phyloP scores from a whole-genome alignment of 257 asterid species.

The Plantago elongata region DNA sequence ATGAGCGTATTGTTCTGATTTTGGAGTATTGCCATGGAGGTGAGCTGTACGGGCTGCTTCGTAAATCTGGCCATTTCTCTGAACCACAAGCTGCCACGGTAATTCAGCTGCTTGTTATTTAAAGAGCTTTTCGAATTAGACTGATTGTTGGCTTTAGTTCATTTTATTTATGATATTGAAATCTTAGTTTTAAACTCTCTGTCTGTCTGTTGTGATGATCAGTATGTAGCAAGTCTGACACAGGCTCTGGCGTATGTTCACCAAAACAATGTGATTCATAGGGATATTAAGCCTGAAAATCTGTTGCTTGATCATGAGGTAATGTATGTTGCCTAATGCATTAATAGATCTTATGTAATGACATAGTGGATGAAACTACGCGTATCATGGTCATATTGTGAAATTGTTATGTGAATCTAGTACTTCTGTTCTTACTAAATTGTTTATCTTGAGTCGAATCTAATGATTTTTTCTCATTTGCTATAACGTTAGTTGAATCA shows the following conservation, averaged over 20 bases:
- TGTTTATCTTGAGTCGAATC: not conserved
- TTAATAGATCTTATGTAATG: no score
- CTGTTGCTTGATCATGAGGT: slow-evolving; percentile 91
- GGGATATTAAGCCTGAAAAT: slow-evolving; percentile 97
- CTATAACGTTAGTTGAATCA: not conserved
- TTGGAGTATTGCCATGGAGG: slow-evolving; percentile 94
- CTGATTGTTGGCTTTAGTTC: not conserved
- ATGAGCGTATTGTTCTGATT: slow-evolving; percentile 90
- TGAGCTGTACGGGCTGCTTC: slow-evolving; percentile 88
- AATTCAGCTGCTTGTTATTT: slow-evolving; percentile 28
- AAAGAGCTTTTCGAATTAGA: not conserved
- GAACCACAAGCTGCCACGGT: slow-evolving; percentile 95
- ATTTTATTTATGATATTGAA: not conserved
- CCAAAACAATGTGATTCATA: slow-evolving; percentile 90
- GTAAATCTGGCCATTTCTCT: slow-evolving; percentile 74
- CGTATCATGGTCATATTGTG: not conserved
- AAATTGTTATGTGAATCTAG: slow-evolving; percentile 6
- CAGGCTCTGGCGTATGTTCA: slow-evolving; percentile 92
- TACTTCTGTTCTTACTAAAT: not conserved
- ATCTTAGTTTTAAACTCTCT: slow-evolving; percentile 12
- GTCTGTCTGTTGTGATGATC: slow-evolving; percentile 20
- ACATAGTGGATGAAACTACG: slow-evolving; percentile 13
- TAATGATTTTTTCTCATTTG: not conserved
- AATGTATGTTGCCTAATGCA: slow-evolving; percentile 10
- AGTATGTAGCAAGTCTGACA: slow-evolving; percentile 90